Evolutionary conservation across 176 grass and related monocot genomes (phyloP).

Genomic region (Aegilops longissima): DNA sequence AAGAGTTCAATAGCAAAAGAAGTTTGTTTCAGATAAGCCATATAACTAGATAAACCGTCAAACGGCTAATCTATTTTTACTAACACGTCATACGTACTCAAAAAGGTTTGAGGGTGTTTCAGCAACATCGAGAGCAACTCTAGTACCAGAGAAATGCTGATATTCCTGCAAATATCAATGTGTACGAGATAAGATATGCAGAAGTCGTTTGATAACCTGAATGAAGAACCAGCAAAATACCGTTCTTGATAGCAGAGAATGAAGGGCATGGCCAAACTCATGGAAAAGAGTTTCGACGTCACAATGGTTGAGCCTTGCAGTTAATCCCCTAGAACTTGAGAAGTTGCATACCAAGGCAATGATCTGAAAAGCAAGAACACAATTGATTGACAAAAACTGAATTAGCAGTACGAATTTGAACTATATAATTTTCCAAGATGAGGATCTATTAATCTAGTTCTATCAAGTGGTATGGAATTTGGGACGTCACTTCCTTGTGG

Average conservation of each 20-base stretch:
- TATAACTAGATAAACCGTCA: slow-evolving; percentile 2
- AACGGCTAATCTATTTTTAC: neutral
- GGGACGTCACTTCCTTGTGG: slow-evolving; percentile 25
- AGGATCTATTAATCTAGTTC: neutral
- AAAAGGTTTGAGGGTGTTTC: slow-evolving; percentile 96
- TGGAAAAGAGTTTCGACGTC: slow-evolving; percentile 96
- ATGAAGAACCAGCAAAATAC: slow-evolving; percentile 38
- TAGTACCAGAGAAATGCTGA: slow-evolving; percentile 97
- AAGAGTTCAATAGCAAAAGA: slow-evolving; percentile 10
- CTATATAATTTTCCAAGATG: slow-evolving; percentile 10
- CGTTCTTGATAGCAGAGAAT: slow-evolving; percentile 98
- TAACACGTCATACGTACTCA: slow-evolving; percentile 55
- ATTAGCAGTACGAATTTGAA: neutral
- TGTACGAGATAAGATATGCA: slow-evolving; percentile 19
- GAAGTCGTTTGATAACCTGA: neutral
- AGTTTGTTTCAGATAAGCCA: slow-evolving; percentile 3
- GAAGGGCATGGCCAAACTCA: slow-evolving; percentile 95
- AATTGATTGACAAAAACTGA: slow-evolving; percentile 26
- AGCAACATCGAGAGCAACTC: slow-evolving; percentile 93
- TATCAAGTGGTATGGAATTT: slow-evolving; percentile 2
- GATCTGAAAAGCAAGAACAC: slow-evolving; percentile 55
- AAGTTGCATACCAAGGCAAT: slow-evolving; percentile 93
- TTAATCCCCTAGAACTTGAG: slow-evolving; percentile 53
- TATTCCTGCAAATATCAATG: slow-evolving; percentile 71
- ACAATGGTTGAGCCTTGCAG: slow-evolving; percentile 73